Conservation (phyloP, 192 early-diverging fungal genomes). For the Entomortierella parvispora region DNA sequence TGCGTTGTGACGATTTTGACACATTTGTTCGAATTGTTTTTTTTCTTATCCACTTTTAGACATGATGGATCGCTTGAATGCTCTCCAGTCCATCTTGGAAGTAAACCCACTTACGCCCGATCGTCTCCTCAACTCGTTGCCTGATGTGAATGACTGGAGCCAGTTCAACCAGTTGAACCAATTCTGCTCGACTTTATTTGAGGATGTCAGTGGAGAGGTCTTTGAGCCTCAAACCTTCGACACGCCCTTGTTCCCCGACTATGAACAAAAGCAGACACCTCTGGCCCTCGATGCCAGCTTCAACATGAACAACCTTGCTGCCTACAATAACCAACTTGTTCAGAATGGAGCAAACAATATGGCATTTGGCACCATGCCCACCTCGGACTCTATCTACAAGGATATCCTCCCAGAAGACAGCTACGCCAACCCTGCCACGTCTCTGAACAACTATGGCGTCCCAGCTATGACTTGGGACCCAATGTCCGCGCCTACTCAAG, state of each 20-base stretch:
- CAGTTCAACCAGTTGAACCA: slow-evolving; percentile 49
- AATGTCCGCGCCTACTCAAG: neutral
- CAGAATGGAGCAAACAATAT: neutral
- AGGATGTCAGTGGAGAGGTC: slow-evolving; percentile 50
- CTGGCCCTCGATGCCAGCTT: slow-evolving; percentile 15
- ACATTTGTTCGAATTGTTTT: slow-evolving; percentile 2
- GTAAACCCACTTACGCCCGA: slow-evolving; percentile 31
- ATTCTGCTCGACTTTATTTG: slow-evolving; percentile 40
- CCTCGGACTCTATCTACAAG: slow-evolving; percentile 37
- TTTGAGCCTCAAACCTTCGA: slow-evolving; percentile 39
- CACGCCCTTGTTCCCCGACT: slow-evolving; percentile 37
- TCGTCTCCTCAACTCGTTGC: slow-evolving; percentile 21
- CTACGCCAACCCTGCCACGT: neutral
- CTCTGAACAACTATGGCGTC: slow-evolving; percentile 12
- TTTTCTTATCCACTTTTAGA: slow-evolving; percentile 23
- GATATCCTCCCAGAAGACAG: slow-evolving; percentile 30
- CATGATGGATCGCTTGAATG: slow-evolving; percentile 50
- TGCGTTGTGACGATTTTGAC: too few species aligned
- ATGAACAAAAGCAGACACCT: slow-evolving; percentile 40
- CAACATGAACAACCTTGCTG: slow-evolving; percentile 7
- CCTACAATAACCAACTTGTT: neutral
- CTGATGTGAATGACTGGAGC: slow-evolving; percentile 30
- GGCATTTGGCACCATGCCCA: neutral
- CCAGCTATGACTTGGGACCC: slow-evolving; percentile 20
- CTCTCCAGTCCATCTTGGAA: slow-evolving; percentile 37